Percentiles rank a stretch among this genome's conserved stretches.
Conservation (phyloP, 2,329 filamentous ascomycete genomes). For the Calonectria ilicicola region DNA sequence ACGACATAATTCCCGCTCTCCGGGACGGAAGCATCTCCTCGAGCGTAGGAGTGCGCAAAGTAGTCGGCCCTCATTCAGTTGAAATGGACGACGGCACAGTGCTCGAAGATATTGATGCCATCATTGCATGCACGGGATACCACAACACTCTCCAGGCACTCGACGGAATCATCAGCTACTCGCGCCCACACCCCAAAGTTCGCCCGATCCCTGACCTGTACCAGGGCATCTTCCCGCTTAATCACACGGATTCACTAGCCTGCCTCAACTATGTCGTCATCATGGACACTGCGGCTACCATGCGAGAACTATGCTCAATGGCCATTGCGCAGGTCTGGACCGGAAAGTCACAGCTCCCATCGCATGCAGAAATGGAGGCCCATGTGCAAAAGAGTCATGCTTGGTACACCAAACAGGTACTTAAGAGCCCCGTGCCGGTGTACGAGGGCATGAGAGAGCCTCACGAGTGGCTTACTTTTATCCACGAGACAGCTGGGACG, state of each 20-base stretch:
- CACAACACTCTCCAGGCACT: conserved; percentile 38
- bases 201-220: conserved; percentile 50
- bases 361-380: conserved; percentile 47
- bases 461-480: conserved; percentile 50
- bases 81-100: conserved; percentile 43
- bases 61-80: conserved; percentile 33
- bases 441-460: conserved; percentile 37
- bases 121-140: conserved; percentile 51
- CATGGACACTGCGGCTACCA: conserved; percentile 46
- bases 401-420: conserved; percentile 29
- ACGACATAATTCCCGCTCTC: conserved; percentile 33
- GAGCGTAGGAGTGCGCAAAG: conserved; percentile 5
- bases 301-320: conserved; percentile 56
- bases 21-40: conserved; percentile 25
- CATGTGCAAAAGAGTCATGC: conserved; percentile 24
- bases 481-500: conserved; percentile 55
- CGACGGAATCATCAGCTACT: conserved; percentile 21
- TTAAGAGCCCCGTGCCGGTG: conserved; percentile 24
- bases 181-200: conserved; percentile 19
- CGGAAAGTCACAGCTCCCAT: conserved; percentile 50
- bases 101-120: conserved; percentile 40
- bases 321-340: conserved; percentile 56
- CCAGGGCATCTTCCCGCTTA: conserved; percentile 55
- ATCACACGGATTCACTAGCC: conserved; percentile 54
- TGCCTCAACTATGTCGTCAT: conserved; percentile 51